phyloP scores from a whole-genome alignment of 163 green algal species.

The Scenedesmus sp. region DNA sequence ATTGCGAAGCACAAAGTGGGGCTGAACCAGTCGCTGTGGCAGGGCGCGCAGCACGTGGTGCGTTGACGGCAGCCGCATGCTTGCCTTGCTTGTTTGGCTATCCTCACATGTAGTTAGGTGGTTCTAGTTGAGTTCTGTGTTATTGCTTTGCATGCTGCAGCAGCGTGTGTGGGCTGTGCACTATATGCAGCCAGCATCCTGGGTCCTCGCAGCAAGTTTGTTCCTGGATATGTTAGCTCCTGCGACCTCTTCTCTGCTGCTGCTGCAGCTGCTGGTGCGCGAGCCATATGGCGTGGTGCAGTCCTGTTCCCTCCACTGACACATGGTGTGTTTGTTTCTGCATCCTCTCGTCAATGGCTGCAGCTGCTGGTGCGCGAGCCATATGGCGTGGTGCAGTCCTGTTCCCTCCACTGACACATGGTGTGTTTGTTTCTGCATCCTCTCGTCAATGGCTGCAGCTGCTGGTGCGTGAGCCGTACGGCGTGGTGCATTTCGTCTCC shows the following conservation, averaged over 20 bases:
- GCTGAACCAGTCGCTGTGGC: conserved; percentile 58
- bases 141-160: no score
- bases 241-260: no score
- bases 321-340: neutral
- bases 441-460: conserved; percentile 46
- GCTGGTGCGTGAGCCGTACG: conserved; percentile 74
- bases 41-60: conserved; percentile 66
- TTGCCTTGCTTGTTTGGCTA: no score
- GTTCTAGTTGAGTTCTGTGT: no score
- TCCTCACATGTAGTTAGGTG: no score
- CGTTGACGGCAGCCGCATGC: neutral
- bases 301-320: neutral
- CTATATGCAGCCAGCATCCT: conserved; percentile 49
- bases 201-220: conserved; percentile 43
- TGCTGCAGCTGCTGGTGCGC: conserved; percentile 67
- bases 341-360: neutral
- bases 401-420: neutral
- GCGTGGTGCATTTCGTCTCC: conserved; percentile 58
- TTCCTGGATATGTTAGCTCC: conserved; percentile 1
- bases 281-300: conserved; percentile 72
- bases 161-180: no score
- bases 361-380: conserved; percentile 77
- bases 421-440: neutral
- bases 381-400: conserved; percentile 62
- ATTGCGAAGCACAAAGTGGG: conserved; percentile 83